Base-by-base conservation (phyloP, 2,329 filamentous ascomycete genomes). In the Thielaviopsis ethacetica region DNA sequence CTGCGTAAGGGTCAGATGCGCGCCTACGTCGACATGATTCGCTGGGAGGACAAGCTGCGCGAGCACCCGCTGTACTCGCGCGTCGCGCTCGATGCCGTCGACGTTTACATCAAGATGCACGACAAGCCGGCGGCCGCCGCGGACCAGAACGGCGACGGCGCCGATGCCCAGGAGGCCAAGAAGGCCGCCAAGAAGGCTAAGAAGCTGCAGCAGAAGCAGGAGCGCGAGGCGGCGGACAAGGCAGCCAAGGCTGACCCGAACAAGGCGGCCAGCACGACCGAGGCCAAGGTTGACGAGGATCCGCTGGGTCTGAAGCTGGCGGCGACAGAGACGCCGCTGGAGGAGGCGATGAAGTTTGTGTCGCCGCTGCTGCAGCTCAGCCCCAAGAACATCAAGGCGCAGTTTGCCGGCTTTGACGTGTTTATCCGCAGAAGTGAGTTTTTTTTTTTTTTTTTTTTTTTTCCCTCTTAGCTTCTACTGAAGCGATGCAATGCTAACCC, bases 1-100 rank as follows among this genome's bases (percentile, higher is more conserved):
- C 76, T 98, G n/a, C 80, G 93, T 21, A 98, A 97, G 71, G 94
- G 94, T 15, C 91, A 95, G 76, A 88, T 97, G 62, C 80, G 91
- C 59, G 88, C 93, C 1, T 98, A 98, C 68, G 76, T 98, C 49
- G 91, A 96, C 65, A 95, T 98, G 89, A 78, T 98, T 53, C 82
- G 86, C 65, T 98, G 93, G 94, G 91, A 97, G 69, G 91, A 98
- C 68, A 82, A 84, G 62, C 73, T 97, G 52, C 84, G 90, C 58
- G 87, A 95, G 66, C 93, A 98, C 69, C 93, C 93, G 1, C 96
- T 95, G 74, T 98, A 88, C 72, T 85, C 86, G 4, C 80, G 89
- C 52, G 87, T 88, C 54, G 91, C 93, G 0, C 75, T 95, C 24
- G 83, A 84, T 57, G 91, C 91, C 5, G 80, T 95, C 62, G 81